phyloP scores from a whole-genome alignment of 768 basidiomycete species.

The Termitomyces sp. region DNA sequence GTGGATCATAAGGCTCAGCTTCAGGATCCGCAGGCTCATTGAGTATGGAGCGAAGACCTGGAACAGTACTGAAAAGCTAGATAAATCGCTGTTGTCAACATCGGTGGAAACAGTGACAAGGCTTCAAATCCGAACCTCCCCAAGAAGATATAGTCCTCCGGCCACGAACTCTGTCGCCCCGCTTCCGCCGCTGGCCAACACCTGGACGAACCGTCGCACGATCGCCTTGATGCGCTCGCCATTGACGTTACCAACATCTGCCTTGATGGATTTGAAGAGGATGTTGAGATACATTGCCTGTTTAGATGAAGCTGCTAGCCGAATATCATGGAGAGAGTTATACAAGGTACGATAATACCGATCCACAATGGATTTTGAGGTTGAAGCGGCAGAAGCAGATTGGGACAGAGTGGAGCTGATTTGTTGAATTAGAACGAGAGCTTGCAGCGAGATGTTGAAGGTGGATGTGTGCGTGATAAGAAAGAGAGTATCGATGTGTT shows the following conservation, averaged over 20 bases:
- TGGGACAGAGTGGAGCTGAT: conserved; percentile 54
- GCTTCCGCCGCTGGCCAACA: conserved; percentile 61
- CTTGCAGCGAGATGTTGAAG: conserved; percentile 95
- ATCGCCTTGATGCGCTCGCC: conserved; percentile 70
- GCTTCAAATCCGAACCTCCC: conserved; percentile 55
- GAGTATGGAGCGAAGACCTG: conserved; percentile 37
- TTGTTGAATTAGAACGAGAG: conserved; percentile 84
- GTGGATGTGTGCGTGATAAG: conserved; percentile 92
- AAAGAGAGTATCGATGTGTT: conserved; percentile 91
- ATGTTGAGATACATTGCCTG: conserved; percentile 97
- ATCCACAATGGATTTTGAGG: conserved; percentile 49
- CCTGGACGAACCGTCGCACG: conserved; percentile 77
- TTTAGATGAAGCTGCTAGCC: conserved; percentile 80
- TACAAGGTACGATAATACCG: conserved; percentile 84
- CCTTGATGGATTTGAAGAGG: conserved; percentile 85
- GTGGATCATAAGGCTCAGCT: conserved; percentile 64
- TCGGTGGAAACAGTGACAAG: not conserved
- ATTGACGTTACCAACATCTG: conserved; percentile 44
- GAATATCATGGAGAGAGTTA: conserved; percentile 78
- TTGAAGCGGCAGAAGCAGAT: conserved; percentile 29
- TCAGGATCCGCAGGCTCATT: conserved; percentile 21
- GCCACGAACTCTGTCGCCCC: conserved; percentile 85
- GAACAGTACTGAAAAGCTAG: conserved; percentile 36
- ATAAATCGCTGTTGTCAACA: not conserved
- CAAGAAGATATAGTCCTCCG: conserved; percentile 82